Evolutionary conservation across 192 early-diverging fungal species (phyloP), one percentile per base, ranked within the genome.

Genomic region (Coemansia sp.): DNA sequence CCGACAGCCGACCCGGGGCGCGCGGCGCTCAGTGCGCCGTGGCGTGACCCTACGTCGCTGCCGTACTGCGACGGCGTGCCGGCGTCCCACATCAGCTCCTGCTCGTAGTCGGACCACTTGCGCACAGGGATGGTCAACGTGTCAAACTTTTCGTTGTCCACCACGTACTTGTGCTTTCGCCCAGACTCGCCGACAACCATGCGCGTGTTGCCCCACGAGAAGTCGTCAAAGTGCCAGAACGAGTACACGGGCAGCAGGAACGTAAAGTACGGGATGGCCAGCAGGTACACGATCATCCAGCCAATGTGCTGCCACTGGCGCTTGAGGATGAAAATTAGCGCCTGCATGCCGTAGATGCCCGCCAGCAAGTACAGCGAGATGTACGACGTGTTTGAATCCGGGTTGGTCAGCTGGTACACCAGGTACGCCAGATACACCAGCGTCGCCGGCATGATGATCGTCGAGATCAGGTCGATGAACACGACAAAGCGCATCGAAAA

Each of bases 181-280:
- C 92, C 92, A 30, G 88, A 89, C 64, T 93, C 91, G 59, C 95
- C 96, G 6, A 92, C 84, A 2, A 95, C 91, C 27, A 91, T 42
- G 70, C 96, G 90, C 18, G 96, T 98, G 73, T 94, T 95, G 56
- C 95, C 97, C 97, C 97, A 99, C 22, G 92, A 95, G 64, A 99
- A 99, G 71, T 99, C 94, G 72, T 99, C 97, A 76, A 97, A 94
- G 84, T 95, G 94, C 97, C 97, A 99, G 86, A 96, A 98, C 18
- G 96, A 85, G 66, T 98, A 98, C 10, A 93, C 57, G 0, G 89
- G 90, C 29, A 92, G 81, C 38, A 86, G 72, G 52, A 92, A 88
- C 4, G 87, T 50, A 85, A 62, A 95, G 95, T 24, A 92, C 83
- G 94, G 94, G 62, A 94, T 91, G 27, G 95, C 93, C 40, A 95